Percentiles rank a stretch among this genome's conserved stretches.
These are phyloP conservation scores for Corinectria fuckeliana DNA, from an alignment of 2,329 filamentous ascomycete species.

Conservation along the genomic window DNA sequence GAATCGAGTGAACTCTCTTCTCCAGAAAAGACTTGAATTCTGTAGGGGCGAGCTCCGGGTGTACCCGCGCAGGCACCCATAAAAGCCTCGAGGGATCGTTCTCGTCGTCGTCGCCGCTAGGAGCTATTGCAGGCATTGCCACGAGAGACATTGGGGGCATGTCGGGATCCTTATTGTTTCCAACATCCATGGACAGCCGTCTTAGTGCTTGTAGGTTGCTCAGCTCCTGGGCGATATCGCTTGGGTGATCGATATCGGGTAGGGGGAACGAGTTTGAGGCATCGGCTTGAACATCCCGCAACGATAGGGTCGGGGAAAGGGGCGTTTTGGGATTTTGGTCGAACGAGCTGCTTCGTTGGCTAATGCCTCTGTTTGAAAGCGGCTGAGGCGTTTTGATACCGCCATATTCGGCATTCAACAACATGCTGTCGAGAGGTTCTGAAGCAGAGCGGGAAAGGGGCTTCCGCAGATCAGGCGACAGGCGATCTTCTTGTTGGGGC, in stretches of 20 bases:
- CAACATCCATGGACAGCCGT: conserved; percentile 94
- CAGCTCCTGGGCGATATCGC: conserved; percentile 88
- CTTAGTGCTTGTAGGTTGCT: conserved; percentile 90
- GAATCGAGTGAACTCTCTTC: conserved; percentile 88
- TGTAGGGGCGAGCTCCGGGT: conserved; percentile 92
- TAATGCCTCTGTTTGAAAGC: conserved; percentile 47
- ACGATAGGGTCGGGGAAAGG: conserved; percentile 59
- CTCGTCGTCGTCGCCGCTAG: conserved; percentile 77
- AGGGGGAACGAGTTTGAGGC: conserved; percentile 74
- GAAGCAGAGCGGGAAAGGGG: conserved; percentile 54
- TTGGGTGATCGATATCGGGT: conserved; percentile 88
- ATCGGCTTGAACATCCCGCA: conserved; percentile 63
- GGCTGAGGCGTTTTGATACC: conserved; percentile 53
- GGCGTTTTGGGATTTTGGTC: conserved; percentile 52
- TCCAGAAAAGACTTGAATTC: conserved; percentile 98
- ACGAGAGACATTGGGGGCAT: conserved; percentile 73
- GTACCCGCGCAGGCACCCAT: conserved; percentile 94
- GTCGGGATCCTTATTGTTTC: conserved; percentile 74
- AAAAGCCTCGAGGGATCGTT: conserved; percentile 87
- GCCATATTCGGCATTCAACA: conserved; percentile 43
- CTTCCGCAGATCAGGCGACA: conserved; percentile 47
- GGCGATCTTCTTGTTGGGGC: conserved; percentile 41
- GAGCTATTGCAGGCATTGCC: conserved; percentile 75
- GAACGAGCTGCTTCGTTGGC: conserved; percentile 49
- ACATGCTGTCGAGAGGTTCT: conserved; percentile 45